phyloP scores from a whole-genome alignment of 2,329 filamentous ascomycete genomes.

The Pyricularia pennisetigena region DNA sequence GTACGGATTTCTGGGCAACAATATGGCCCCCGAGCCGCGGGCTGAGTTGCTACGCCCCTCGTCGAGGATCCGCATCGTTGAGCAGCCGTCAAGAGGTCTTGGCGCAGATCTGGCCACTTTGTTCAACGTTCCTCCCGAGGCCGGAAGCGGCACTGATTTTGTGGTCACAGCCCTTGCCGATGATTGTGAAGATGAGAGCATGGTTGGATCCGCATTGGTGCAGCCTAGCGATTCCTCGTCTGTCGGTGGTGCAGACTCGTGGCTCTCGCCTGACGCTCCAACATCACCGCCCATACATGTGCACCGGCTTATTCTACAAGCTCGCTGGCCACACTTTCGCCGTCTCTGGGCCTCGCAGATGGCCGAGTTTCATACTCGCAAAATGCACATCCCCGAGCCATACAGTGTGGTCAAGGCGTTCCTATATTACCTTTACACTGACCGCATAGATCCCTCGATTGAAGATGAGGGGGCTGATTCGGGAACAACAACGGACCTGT shows the following conservation, averaged over 20 bases:
- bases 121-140: slow-evolving; percentile 79
- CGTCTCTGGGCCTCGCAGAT: slow-evolving; percentile 89
- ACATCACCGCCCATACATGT: slow-evolving; percentile 85
- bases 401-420: slow-evolving; percentile 93
- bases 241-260: slow-evolving; percentile 34
- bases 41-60: slow-evolving; percentile 35
- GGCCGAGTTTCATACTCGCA: slow-evolving; percentile 93
- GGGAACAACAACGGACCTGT: slow-evolving; percentile 65
- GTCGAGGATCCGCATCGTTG: slow-evolving; percentile 33
- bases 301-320: slow-evolving; percentile 86
- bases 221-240: slow-evolving; percentile 27
- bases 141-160: slow-evolving; percentile 83
- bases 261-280: slow-evolving; percentile 50
- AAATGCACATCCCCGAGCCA: slow-evolving; percentile 95
- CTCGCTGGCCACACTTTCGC: slow-evolving; percentile 94
- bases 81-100: slow-evolving; percentile 56
- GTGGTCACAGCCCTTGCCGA: slow-evolving; percentile 81
- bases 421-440: slow-evolving; percentile 92
- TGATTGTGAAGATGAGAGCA: slow-evolving; percentile 61
- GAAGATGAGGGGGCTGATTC: slow-evolving; percentile 38
- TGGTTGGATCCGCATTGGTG: slow-evolving; percentile 40
- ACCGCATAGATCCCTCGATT: slow-evolving; percentile 60
- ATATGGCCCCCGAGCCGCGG: slow-evolving; percentile 46
- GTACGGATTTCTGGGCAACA: slow-evolving; percentile 83
- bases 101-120: slow-evolving; percentile 78